phyloP scores from a whole-genome alignment of 768 basidiomycete species.

The Tricholoma matsutake region DNA sequence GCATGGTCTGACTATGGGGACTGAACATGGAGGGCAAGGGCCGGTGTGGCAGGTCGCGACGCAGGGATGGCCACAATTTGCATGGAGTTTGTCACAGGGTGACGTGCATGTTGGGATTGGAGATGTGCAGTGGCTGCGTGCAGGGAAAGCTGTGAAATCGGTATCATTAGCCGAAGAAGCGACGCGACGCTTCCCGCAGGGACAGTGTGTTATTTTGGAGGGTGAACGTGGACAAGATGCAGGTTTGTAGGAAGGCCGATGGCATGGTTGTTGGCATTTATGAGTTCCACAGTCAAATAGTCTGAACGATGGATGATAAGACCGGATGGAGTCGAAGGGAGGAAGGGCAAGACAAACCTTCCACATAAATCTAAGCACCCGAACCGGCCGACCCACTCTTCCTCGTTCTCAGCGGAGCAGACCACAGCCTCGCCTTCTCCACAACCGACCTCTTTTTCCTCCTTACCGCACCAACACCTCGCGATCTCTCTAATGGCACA shows the following conservation, averaged over 20 bases:
- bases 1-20: conserved; percentile 72
- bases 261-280: conserved; percentile 69
- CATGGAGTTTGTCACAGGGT: conserved; percentile 60
- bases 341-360: conserved; percentile 35
- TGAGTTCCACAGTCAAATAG: conserved; percentile 78
- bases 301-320: conserved; percentile 28
- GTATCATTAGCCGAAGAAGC: conserved; percentile 30
- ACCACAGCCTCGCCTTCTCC: conserved; percentile 52
- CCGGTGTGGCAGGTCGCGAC: conserved; percentile 68
- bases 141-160: conserved; percentile 34
- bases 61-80: conserved; percentile 75
- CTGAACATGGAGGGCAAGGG: conserved; percentile 75
- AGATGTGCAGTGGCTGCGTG: conserved; percentile 58
- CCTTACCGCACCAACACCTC: conserved; percentile 81
- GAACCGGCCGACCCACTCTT: conserved; percentile 61
- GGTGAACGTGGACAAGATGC: conserved; percentile 76
- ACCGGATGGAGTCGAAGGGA: conserved; percentile 3
- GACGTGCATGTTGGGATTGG: conserved; percentile 80
- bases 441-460: conserved; percentile 56
- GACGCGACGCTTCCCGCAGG: conserved; percentile 71
- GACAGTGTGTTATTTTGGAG: conserved; percentile 63
- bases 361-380: conserved; percentile 60
- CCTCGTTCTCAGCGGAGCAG: conserved; percentile 39
- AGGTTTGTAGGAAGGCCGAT: conserved; percentile 60
- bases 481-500: conserved; percentile 56